phyloP scores from a whole-genome alignment of 2,329 filamentous ascomycete genomes.

The Pseudogymnoascus sp. region DNA sequence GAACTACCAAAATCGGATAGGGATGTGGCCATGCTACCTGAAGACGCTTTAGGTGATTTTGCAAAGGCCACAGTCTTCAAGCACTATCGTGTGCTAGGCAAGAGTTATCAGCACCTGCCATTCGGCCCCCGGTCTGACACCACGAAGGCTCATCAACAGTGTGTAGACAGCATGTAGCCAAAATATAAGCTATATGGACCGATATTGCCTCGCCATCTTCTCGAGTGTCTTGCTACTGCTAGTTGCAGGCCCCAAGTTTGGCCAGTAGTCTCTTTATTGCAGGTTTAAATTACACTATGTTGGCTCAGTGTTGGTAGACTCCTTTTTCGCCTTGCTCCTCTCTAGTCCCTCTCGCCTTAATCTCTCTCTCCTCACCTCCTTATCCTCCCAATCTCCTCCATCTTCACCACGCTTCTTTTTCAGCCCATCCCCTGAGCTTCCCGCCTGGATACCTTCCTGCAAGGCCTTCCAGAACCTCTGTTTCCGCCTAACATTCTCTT shows the following conservation, averaged over 20 bases:
- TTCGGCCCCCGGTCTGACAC: neutral
- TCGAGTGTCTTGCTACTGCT: neutral
- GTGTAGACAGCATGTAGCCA: constrained; percentile 2
- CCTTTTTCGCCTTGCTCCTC: constrained; percentile 29
- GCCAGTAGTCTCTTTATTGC: neutral
- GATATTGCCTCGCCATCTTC: neutral
- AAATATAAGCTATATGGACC: constrained; percentile 5
- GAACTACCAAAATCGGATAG: neutral
- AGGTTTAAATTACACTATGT: neutral
- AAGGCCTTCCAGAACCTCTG: constrained; percentile 49
- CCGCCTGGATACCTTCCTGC: constrained; percentile 11
- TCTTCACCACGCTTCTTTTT: constrained; percentile 24
- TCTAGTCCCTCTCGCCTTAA: constrained; percentile 51
- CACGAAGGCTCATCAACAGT: neutral
- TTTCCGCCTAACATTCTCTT: constrained; percentile 59
- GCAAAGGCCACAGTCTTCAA: neutral
- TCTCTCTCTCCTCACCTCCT: constrained; percentile 41
- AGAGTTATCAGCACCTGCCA: constrained; percentile 2
- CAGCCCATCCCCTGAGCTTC: constrained; percentile 15
- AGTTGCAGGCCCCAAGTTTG: neutral
- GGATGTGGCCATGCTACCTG: constrained; percentile 1
- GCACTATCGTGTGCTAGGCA: constrained; percentile 5
- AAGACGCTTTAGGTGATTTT: neutral
- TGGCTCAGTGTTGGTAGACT: neutral
- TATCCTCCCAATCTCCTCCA: constrained; percentile 47